A percentile compares a stretch with the other conserved stretches of the same genome.
phyloP scores from a whole-genome alignment of 495 filamentous ascomycete genomes.

The Acidomyces sp. region DNA sequence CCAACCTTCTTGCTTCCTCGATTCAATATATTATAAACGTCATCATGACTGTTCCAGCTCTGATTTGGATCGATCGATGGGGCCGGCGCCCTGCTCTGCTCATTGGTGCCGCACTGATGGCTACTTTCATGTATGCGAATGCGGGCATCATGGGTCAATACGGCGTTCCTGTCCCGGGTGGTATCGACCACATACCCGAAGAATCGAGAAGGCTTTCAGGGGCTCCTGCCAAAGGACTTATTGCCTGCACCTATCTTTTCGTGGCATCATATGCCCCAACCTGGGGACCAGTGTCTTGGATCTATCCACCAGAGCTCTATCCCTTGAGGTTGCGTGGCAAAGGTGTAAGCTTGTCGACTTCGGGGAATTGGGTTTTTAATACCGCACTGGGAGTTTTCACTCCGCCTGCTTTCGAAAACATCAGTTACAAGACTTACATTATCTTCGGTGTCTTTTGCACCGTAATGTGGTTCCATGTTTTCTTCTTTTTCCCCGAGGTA shows the following conservation, averaged over 20 bases:
- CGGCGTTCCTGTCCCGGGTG: constrained; percentile 15
- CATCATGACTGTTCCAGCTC: constrained; percentile 34
- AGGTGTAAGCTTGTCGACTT: constrained; percentile 19
- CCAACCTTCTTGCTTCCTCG: constrained; percentile 47
- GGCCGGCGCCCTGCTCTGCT: constrained; percentile 52
- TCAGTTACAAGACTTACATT: constrained; percentile 58
- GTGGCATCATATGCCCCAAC: constrained; percentile 40
- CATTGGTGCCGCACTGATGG: constrained; percentile 53
- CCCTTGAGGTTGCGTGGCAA: constrained; percentile 21
- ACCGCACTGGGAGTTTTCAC: constrained; percentile 69
- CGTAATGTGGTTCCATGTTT: constrained; percentile 59
- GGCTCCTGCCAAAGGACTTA: constrained; percentile 25
- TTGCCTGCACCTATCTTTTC: constrained; percentile 32
- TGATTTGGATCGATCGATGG: constrained; percentile 43
- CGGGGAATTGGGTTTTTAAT: constrained; percentile 53
- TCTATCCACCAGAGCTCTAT: constrained; percentile 34
- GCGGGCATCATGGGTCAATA: constrained; percentile 48
- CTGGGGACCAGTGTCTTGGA: constrained; percentile 57
- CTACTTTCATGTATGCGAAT: constrained; percentile 54
- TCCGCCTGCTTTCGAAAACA: constrained; percentile 59
- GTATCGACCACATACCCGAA: constrained; percentile 23
- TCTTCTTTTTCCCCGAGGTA: constrained; percentile 76
- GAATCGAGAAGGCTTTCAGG: constrained; percentile 22
- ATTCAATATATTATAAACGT: constrained; percentile 67
- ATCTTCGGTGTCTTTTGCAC: constrained; percentile 67